These are phyloP conservation scores for Cyclotella atomus DNA, from an alignment of 108 stramenopile genomes.

Conservation along the genomic window DNA sequence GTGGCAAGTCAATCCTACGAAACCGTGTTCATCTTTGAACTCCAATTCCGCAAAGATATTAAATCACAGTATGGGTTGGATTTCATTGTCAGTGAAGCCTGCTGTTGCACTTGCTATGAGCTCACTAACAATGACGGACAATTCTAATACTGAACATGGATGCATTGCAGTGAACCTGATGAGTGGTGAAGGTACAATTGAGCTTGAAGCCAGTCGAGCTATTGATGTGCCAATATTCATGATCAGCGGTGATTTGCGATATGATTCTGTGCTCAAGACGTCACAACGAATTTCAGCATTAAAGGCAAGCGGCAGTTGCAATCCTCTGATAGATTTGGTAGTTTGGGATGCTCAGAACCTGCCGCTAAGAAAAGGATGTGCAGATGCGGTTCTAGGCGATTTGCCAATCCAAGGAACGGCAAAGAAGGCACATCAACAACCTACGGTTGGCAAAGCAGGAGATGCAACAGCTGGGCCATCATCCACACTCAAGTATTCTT, in stretches of 20 bases:
- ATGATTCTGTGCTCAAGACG: constrained; percentile 5
- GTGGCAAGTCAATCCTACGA: constrained; percentile 43
- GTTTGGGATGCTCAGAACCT: constrained; percentile 56
- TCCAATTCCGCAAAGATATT: constrained; percentile 24
- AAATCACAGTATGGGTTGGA: constrained; percentile 58
- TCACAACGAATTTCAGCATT: constrained; percentile 14
- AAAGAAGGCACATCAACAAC: constrained; percentile 48
- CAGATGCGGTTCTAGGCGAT: constrained; percentile 48
- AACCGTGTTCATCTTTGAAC: constrained; percentile 45
- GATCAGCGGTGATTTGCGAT: constrained; percentile 43
- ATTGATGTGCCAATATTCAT: constrained; percentile 30
- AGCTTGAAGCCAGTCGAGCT: constrained; percentile 33
- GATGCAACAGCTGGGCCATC: background rate
- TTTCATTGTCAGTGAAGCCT: constrained; percentile 51
- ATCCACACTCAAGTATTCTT: constrained; percentile 20
- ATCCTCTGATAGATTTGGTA: constrained; percentile 43
- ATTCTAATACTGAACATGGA: background rate
- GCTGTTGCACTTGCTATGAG: constrained; percentile 39
- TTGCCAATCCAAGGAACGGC: constrained; percentile 50
- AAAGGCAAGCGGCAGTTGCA: background rate
- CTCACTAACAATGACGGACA: background rate
- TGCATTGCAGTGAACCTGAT: constrained; percentile 37
- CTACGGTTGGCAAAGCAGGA: background rate
- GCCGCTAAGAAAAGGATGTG: constrained; percentile 47
- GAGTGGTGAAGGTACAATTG: constrained; percentile 61